phyloP scores from a whole-genome alignment of 306 rosid genomes.

The Pachyrhizus erosus region DNA sequence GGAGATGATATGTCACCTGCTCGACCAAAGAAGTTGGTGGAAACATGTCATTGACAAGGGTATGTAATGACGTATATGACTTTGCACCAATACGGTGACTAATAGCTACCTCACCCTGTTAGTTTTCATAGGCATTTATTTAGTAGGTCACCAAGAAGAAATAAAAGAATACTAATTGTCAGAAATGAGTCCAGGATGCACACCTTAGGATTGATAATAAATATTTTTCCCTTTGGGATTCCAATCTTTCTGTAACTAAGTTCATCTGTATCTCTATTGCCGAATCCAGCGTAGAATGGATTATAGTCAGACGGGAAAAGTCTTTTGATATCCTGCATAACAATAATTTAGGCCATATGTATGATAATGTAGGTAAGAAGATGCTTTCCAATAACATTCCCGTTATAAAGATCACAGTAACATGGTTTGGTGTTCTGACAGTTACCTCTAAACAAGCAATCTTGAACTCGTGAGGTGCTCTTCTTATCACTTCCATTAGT shows the following conservation, averaged over 20 bases:
- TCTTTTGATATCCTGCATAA: constrained; percentile 78
- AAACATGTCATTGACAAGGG: constrained; percentile 97
- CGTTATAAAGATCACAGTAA: background rate
- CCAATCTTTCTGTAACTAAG: constrained; percentile 95
- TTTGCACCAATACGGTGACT: constrained; percentile 86
- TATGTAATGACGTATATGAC: constrained; percentile 94
- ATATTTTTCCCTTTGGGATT: constrained; percentile 96
- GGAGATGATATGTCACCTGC: constrained; percentile 65
- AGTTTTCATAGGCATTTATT: constrained; percentile 25
- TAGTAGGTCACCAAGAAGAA: constrained; percentile 13
- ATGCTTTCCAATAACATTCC: constrained; percentile 17
- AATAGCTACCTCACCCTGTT: constrained; percentile 95
- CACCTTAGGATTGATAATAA: constrained; percentile 98
- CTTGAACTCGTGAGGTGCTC: constrained; percentile 99
- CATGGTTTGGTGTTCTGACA: constrained; percentile 19
- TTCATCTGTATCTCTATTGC: constrained; percentile 97
- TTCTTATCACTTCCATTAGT: constrained; percentile 78
- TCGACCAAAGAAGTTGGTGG: constrained; percentile 91
- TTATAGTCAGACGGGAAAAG: constrained; percentile 94
- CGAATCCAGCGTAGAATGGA: constrained; percentile 97
- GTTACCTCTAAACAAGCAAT: constrained; percentile 97
- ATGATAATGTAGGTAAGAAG: constrained; percentile 11
- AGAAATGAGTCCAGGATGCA: constrained; percentile 36
- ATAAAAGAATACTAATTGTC: background rate
- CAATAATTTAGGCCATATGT: constrained; percentile 2